Evolutionary conservation across 805 yeast species (phyloP), one percentile per base, ranked within the genome.

Genomic region (Zygosaccharomyces bailii): DNA sequence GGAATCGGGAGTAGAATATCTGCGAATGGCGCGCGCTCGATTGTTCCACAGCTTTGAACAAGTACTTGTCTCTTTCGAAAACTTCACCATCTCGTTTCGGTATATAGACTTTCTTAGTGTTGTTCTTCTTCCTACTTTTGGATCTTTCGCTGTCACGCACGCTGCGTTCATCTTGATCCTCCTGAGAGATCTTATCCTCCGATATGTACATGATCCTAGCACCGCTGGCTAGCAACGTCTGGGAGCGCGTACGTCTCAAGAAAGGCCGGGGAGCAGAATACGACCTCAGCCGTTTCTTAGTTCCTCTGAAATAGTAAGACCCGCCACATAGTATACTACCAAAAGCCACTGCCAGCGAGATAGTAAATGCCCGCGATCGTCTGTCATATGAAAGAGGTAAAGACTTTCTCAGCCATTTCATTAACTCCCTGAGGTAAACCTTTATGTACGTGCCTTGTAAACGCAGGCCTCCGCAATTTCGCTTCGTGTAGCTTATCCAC

Each of bases 1-100:
- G 64, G 55, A 88, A 86, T 54, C 76, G 76, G 19, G 87, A 81
- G 57, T 81, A 77, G 52, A 71, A 68, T 14, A 70, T 39, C 36
- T 61, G 60, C 5, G 62, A 57, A 16, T 46, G 39, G 17, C 51
- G 52, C n/a, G 42, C 50, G 18, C 48, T 54, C 16, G 55, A 56
- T 16, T 47, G 19, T 34, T 59, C 66, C 23, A 59, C 54, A 31
- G 54, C 51, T 43, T 62, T 63, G 45, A 62, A 63, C 14, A 60
- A 45, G 32, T 54, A 62, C 44, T 58, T 60, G 46, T 63, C 66
- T 46, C 61, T 66, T 39, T 63, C 68, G 40, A 50, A 55, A 11
- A 53, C 30, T 48, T 63, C 68, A 39, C 58, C 54, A 42, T 61
- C 57, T 34, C 53, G 60, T 21, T 63, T 59, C 19, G 60, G 58